These are phyloP conservation scores for Hippophae tibetana DNA, from an alignment of 306 rosid genomes.

Conservation along the genomic window DNA sequence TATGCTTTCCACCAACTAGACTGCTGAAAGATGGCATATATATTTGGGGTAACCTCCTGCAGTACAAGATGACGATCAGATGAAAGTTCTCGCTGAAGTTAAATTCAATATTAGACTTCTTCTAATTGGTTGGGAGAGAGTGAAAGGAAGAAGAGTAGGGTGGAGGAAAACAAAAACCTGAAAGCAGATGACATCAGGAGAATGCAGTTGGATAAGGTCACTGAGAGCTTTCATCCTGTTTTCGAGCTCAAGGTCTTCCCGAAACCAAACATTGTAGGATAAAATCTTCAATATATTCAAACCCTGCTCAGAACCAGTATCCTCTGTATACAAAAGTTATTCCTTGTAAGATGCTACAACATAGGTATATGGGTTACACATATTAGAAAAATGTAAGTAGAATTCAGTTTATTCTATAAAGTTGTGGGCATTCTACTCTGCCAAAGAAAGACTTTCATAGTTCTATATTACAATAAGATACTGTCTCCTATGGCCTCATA, in stretches of 20 bases:
- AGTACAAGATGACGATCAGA: slow-evolving; percentile 1
- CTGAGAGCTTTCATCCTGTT: slow-evolving; percentile 79
- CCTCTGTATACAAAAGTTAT: slow-evolving; percentile 26
- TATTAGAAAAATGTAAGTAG: no score
- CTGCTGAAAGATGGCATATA: slow-evolving; percentile 24
- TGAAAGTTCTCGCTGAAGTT: not conserved
- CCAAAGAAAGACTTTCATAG: not conserved
- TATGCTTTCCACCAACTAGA: slow-evolving; percentile 38
- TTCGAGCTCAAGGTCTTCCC: slow-evolving; percentile 64
- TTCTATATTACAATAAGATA: not conserved
- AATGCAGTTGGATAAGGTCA: slow-evolving; percentile 57
- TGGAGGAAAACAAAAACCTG: slow-evolving; percentile 22
- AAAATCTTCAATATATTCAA: slow-evolving; percentile 37
- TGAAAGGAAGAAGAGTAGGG: not conserved
- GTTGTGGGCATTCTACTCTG: not conserved
- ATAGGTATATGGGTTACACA: no score
- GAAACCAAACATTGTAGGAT: slow-evolving; percentile 81
- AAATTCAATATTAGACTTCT: not conserved
- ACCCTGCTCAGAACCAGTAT: slow-evolving; percentile 19
- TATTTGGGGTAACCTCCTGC: slow-evolving; percentile 34
- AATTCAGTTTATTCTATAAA: no score
- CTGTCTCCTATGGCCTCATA: not conserved
- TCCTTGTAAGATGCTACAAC: no score
- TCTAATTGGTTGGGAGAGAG: not conserved
- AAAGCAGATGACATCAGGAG: slow-evolving; percentile 53